Evolutionary conservation across 1,284 basidiomycete genomes (phyloP), one percentile per base, ranked within the genome.

Genomic region (Ustilago esculenta): DNA sequence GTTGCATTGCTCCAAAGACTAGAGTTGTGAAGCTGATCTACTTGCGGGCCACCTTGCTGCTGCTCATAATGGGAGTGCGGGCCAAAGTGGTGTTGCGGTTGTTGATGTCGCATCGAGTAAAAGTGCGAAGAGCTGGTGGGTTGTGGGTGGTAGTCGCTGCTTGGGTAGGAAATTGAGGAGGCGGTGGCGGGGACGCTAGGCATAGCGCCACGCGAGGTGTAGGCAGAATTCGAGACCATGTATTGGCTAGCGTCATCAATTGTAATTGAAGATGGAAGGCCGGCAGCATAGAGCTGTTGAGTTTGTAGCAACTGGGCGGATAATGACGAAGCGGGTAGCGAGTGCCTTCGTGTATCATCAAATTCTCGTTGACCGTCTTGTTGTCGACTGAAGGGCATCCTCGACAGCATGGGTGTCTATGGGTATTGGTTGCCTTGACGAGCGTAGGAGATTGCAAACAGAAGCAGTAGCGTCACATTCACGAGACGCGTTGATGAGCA

Each of bases 231-330:
- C 21, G 47, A n/a, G 29, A 39, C 40, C 5, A 30, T 32, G 29
- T 24, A 23, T 17, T 52, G 44, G 8, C 23, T 18, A 11, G 44
- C 46, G 27, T 53, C 49, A 18, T 29, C 32, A 39, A 44, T 37
- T 14, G 34, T 41, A 15, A 37, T 14, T 1, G 21, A 23, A 11
- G 45, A 18, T 7, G 29, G 5, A 4, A 36, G 24, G 24, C 29
- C 18, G 17, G 46, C 24, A 12, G 32, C 43, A 36, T 45, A 44
- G n/a, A 63, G 43, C 17, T 56, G 48, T 18, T 51, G 59, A 12
- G 53, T 53, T 47, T 56, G 59, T 14, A 44, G 29, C 14, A 52
- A 25, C 23, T 63, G 59, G 4, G 43, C 52, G 30, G 59, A 52
- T 8, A 56, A 21, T n/a, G 43, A 33, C n/a, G 37, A 23, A 1